These are phyloP conservation scores for Amanita fuliginea DNA, from an alignment of 768 basidiomycete genomes.

Conservation along the genomic window DNA sequence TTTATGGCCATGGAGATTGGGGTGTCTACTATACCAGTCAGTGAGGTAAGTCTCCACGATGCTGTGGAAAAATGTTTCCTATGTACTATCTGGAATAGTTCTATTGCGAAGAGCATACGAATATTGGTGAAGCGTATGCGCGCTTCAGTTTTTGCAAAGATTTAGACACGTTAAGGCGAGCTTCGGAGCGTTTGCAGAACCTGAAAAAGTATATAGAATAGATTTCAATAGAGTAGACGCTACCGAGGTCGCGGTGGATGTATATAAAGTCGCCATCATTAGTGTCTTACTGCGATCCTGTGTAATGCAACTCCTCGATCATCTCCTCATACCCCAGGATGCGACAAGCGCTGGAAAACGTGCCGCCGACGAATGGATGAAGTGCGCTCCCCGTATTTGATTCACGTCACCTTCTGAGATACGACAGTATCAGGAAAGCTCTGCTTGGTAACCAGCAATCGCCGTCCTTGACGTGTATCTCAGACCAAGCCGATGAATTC, in stretches of 20 bases:
- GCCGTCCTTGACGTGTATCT: neutral
- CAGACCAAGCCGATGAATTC: neutral
- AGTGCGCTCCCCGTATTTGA: neutral
- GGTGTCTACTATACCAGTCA: conserved; percentile 89
- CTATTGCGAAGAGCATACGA: conserved; percentile 80
- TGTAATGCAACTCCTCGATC: conserved; percentile 2
- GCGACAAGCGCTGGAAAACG: neutral
- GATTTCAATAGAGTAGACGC: neutral
- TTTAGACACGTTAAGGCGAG: conserved; percentile 65
- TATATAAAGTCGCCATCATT: neutral
- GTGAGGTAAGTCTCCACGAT: conserved; percentile 50
- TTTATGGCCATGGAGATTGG: conserved; percentile 86
- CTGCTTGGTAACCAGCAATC: neutral
- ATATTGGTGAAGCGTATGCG: conserved; percentile 77
- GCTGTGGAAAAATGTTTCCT: neutral
- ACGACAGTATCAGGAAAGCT: conserved; percentile 1
- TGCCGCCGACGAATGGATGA: neutral
- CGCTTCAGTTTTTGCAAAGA: conserved; percentile 98
- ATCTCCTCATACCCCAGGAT: neutral
- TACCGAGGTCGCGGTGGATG: neutral
- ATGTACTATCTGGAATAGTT: conserved; percentile 39
- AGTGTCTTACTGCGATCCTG: neutral
- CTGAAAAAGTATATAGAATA: conserved; percentile 53
- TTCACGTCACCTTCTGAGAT: neutral
- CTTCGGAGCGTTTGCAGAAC: conserved; percentile 71